Conservation (phyloP, 2,329 filamentous ascomycete species). For the Xylaria polymorpha region DNA sequence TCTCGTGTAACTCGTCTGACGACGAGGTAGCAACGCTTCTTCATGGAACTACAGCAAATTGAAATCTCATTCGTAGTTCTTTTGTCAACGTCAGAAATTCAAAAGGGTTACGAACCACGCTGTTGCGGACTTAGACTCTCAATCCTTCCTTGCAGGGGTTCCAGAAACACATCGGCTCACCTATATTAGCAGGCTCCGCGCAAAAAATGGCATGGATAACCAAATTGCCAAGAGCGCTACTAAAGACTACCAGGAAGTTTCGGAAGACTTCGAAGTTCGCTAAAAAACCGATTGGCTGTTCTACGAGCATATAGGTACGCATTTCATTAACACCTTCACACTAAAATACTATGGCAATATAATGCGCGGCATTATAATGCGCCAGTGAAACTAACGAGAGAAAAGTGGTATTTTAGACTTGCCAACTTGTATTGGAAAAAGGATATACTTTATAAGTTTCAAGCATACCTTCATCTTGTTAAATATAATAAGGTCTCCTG, state of each 20-base stretch:
- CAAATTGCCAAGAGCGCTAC: too few species aligned
- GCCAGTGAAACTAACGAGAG: background rate
- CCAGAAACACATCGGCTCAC: too few species aligned
- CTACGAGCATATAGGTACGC: background rate
- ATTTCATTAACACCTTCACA: background rate
- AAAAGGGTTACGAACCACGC: too few species aligned
- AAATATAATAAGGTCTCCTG: background rate
- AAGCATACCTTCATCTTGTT: background rate
- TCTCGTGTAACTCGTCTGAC: too few species aligned
- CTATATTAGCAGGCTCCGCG: background rate
- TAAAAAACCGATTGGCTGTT: conserved; percentile 5
- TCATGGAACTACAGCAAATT: too few species aligned
- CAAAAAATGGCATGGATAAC: background rate
- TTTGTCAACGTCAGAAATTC: too few species aligned
- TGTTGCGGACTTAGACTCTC: too few species aligned
- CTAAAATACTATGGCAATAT: background rate
- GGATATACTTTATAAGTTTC: background rate
- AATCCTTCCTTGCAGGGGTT: too few species aligned
- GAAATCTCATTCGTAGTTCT: too few species aligned
- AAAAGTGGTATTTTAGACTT: background rate
- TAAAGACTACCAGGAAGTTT: background rate
- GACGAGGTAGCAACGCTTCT: too few species aligned
- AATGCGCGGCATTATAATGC: background rate
- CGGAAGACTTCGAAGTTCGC: background rate
- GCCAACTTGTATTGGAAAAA: background rate